Evolutionary conservation across 2,329 filamentous ascomycete genomes (phyloP), one percentile per base, ranked within the genome.

Genomic region (Hypoxylon sp.): DNA sequence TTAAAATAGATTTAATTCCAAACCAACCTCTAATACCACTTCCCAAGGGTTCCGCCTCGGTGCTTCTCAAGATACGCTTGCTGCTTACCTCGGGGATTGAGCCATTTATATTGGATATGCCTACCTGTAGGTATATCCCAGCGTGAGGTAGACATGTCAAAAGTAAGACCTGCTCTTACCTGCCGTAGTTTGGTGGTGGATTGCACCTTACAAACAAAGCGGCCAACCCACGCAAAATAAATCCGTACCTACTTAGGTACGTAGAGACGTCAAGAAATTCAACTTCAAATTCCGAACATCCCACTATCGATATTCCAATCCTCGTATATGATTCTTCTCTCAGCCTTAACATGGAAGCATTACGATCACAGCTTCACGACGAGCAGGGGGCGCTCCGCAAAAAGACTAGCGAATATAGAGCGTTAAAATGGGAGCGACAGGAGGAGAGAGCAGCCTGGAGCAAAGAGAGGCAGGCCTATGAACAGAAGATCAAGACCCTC

Each of bases 301-400:
- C 40, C 21, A 43, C 13, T 15, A 47, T 42, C 15, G 17, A 17
- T 42, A 47, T 27, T 47, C 26, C 42, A 35, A 15, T 51, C 26
- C 15, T 40, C 23, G n/a, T 27, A 18, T 41, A 46, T 26, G 33
- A 41, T 27, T 49, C 18, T 50, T 35, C 40, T 43, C 21, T 26
- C 42, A 52, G 26, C 33, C 24, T 24, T 46, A 46, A 15, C 31
- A 71, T 71, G 69, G 65, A 71, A 11, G 48, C 66, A 21, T 58
- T 71, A 31, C 64, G 69, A 52, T 35, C 41, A 8, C 69, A 71
- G 56, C 68, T 71, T 15, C 43, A 52, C 41, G 67, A 69, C 18
- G 66, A 65, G 33, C 67, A 70, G 43, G 67, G 60, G 20, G 65
- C 64, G 35, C 67, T 70, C 31, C 62, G 64, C 10, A 60, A 67